Base-by-base conservation (phyloP, 176 grass and related monocot species). In the Guadua angustifolia region DNA sequence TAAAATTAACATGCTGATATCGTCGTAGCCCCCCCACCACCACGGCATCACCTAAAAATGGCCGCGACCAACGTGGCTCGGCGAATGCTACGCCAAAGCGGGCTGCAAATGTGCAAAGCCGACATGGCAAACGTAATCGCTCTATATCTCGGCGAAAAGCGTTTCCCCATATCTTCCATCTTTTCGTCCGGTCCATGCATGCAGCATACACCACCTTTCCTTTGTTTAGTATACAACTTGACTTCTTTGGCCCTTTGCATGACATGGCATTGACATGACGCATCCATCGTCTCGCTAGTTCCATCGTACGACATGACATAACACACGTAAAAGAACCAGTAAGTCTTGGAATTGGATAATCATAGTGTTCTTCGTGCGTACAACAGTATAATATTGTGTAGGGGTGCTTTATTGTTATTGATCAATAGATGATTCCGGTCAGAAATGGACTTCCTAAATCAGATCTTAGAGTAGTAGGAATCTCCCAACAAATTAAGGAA, bases 51-150 rank as follows among this genome's bases (percentile, higher is more conserved):
- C 10, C 65, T 1, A 61, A 21, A 26, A 78, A 49, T 17, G 75
- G 33, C 6, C 6, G 4, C 52, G 52, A 55, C 52, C 18, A 55
- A 21, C 18, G 18, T 3, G 44, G 10, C 44, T 9, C 44, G 10
- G 44, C 52, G 13, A 22, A 11, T 40, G 19, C 15, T 5, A 10
- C 47, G 53, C 35, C 49, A 81, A 81, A 80, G 78, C 64, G 33
- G 32, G 22, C n/a, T 32, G 68, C 78, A 1, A 18, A 45, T 53
- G 73, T 76, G 82, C 87, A 79, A 80, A 74, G 82, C 83, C 83
- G 79, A 86, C 83, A 72, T 66, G 88, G 83, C 83, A 82, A 21
- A 66, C 78, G 52, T 85, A 67, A 66, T 72, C 16, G 69, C 69
- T 89, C 65, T 77, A 16, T 82, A 72, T 86, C 83, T 55, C 0